These are phyloP conservation scores for Epichloe gansuensis DNA, from an alignment of 2,329 filamentous ascomycete species.

Conservation along the genomic window DNA sequence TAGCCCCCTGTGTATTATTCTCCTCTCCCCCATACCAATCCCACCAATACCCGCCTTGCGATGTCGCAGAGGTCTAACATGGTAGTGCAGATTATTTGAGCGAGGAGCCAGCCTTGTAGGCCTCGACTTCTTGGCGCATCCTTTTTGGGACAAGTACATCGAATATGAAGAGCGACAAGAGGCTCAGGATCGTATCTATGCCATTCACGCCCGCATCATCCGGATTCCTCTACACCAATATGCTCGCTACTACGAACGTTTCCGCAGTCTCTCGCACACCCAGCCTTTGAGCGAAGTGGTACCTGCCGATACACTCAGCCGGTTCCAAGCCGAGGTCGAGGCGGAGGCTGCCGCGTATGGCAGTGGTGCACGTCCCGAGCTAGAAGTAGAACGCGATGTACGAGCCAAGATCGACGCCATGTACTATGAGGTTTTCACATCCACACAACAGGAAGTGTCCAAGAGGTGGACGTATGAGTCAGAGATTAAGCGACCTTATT, in stretches of 20 bases:
- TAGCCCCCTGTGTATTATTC: conserved; percentile 44
- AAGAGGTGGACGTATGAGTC: conserved; percentile 93
- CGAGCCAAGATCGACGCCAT: conserved; percentile 66
- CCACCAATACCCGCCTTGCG: background rate
- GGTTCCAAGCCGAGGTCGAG: conserved; percentile 60
- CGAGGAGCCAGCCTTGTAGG: conserved; percentile 75
- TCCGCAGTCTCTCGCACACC: conserved; percentile 61
- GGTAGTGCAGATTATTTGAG: conserved; percentile 69
- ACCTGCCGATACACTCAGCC: conserved; percentile 51
- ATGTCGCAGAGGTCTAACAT: conserved; percentile 14
- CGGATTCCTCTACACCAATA: conserved; percentile 94
- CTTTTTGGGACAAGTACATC: conserved; percentile 98
- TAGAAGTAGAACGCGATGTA: conserved; percentile 74
- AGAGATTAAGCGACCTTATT: conserved; percentile 91
- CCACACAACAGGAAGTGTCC: conserved; percentile 74
- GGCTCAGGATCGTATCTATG: conserved; percentile 71
- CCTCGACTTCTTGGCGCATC: conserved; percentile 84
- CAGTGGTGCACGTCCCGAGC: conserved; percentile 46
- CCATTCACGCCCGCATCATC: conserved; percentile 69
- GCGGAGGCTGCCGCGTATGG: conserved; percentile 44
- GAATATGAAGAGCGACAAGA: conserved; percentile 92
- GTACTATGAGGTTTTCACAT: conserved; percentile 69
- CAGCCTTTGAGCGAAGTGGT: conserved; percentile 64
- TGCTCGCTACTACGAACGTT: conserved; percentile 85
- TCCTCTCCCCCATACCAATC: conserved; percentile 16